Evolutionary conservation across 306 rosid genomes (phyloP).

Genomic region (Vicia sativa): DNA sequence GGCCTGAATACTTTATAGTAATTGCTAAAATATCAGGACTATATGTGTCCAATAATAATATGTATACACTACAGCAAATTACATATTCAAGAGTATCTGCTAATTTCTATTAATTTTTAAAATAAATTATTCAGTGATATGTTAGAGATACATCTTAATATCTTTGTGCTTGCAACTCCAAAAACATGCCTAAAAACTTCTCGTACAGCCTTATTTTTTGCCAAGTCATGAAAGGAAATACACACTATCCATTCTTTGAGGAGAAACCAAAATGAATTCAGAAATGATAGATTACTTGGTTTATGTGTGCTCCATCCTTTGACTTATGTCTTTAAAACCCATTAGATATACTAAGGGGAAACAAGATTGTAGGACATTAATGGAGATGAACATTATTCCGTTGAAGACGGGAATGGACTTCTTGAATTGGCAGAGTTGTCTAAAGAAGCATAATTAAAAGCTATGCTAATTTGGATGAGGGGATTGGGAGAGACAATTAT

Average conservation of each 20-base stretch:
- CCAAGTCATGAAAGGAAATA: not conserved
- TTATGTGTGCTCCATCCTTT: not conserved
- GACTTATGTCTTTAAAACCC: not conserved
- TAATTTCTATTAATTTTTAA: not conserved
- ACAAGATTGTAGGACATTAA: not conserved
- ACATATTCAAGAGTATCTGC: not conserved
- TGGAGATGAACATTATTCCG: not conserved
- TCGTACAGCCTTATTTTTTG: not conserved
- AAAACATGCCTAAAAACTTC: not conserved
- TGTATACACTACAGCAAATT: not conserved
- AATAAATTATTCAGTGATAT: not conserved
- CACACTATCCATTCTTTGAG: not conserved
- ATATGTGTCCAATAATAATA: not conserved
- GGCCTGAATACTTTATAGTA: not conserved
- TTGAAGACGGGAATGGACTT: conserved; percentile 1
- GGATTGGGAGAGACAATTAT: not conserved
- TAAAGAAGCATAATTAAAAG: not conserved
- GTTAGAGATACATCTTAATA: conserved; percentile 2
- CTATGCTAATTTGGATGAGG: conserved; percentile 3
- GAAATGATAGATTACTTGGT: not conserved
- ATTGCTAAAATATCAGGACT: not conserved
- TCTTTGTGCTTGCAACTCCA: not conserved
- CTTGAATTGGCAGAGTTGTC: not conserved
- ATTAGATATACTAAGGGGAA: not conserved
- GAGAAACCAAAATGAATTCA: conserved; percentile 19